Evolutionary conservation across 75 land plant genomes (phyloP).

Genomic region (Cunninghamia lanceolata): DNA sequence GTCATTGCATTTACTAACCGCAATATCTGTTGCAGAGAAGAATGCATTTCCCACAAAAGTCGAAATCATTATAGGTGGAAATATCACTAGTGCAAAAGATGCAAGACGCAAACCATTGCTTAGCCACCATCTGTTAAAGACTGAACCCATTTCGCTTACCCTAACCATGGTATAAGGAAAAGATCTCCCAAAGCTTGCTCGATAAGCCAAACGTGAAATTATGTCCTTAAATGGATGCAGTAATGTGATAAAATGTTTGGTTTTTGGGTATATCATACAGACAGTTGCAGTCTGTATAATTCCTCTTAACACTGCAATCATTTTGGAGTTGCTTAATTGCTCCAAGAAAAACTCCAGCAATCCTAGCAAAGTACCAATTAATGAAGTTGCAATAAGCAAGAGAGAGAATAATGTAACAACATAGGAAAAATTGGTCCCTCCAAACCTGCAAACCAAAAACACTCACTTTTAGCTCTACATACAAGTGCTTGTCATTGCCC

Average conservation of each 20-base stretch:
- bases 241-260: conserved; percentile 2
- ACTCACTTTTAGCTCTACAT: conserved; percentile 3
- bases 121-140: conserved; percentile 37
- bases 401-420: conserved; percentile 64
- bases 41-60: conserved; percentile 64
- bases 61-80: conserved; percentile 60
- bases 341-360: conserved; percentile 68
- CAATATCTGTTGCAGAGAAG: conserved; percentile 74
- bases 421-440: conserved; percentile 38
- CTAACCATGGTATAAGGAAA: too few species aligned
- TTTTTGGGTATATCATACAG: background rate
- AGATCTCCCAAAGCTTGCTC: background rate
- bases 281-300: background rate
- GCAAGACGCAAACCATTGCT: conserved; percentile 37
- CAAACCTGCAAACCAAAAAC: conserved; percentile 26
- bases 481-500: background rate
- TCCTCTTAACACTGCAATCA: background rate
- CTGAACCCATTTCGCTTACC: background rate
- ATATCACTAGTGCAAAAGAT: conserved; percentile 40
- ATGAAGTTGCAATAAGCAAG: conserved; percentile 71
- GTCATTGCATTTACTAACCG: conserved; percentile 40
- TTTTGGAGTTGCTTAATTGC: conserved; percentile 38
- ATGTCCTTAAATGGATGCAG: background rate
- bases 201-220: background rate
- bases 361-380: conserved; percentile 68